Conservation (phyloP, 2,329 filamentous ascomycete species). For the Fusarium nygamai region DNA sequence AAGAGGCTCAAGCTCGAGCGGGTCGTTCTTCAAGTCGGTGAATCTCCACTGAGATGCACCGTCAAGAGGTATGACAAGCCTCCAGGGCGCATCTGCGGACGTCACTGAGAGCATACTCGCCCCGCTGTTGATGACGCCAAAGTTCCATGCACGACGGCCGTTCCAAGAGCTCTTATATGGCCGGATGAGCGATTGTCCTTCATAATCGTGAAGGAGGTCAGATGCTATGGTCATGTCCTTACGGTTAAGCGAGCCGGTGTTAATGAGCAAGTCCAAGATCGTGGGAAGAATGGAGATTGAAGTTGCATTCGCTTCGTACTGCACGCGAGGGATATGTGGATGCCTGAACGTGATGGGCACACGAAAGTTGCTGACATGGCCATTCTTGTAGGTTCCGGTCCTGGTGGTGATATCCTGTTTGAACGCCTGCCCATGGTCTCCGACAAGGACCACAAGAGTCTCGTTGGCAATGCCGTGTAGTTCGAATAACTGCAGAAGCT, state of each 20-base stretch:
- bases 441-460: conserved; percentile 47
- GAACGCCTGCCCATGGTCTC: conserved; percentile 49
- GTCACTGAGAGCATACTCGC: conserved; percentile 46
- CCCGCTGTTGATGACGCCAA: conserved; percentile 47
- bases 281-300: conserved; percentile 47
- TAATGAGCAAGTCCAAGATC: conserved; percentile 47
- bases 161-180: conserved; percentile 33
- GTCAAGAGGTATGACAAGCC: conserved; percentile 46
- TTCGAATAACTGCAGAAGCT: conserved; percentile 45
- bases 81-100: conserved; percentile 44
- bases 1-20: conserved; percentile 40
- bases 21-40: conserved; percentile 42
- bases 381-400: conserved; percentile 46
- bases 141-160: conserved; percentile 45
- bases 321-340: conserved; percentile 44
- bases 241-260: conserved; percentile 46
- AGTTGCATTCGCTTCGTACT: conserved; percentile 45
- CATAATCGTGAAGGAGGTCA: conserved; percentile 46
- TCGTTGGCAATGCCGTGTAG: conserved; percentile 46
- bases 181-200: conserved; percentile 47
- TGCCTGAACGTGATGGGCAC: conserved; percentile 48
- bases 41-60: conserved; percentile 46
- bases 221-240: conserved; percentile 35
- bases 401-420: conserved; percentile 42
- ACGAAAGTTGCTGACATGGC: conserved; percentile 45